Base-by-base conservation (phyloP, 2,329 filamentous ascomycete species). In the Phialophora tarda region DNA sequence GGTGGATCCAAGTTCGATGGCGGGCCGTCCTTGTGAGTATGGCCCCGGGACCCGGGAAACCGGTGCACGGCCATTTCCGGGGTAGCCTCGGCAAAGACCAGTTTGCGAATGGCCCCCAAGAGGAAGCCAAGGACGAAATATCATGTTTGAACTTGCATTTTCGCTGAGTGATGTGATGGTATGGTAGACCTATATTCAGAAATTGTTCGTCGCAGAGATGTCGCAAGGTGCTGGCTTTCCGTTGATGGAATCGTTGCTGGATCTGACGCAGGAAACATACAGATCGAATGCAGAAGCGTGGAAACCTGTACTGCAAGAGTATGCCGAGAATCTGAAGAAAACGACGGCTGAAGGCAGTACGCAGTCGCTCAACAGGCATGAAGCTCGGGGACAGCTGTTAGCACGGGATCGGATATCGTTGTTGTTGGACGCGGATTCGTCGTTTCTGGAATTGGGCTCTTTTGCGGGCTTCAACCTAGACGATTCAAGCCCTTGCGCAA, bases 361-460 rank as follows among this genome's bases (percentile, higher is more conserved):
- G 0, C 68, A 68, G 1, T 77, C 77, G 4, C 58, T 75, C 0
- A 30, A 56, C 14, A 71, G 75, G n/a, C 77, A 77, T 56, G 72
- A 73, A 55, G 60, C 34, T 2, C 70, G 75, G 6, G 75, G 75
- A 1, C 75, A 77, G 59, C 47, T 77, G 21, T 55, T 77, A 23
- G 79, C 78, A 6, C 70, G 79, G 59, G 79, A 81, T 62, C 72
- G 79, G 34, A 73, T 81, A 26, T 71, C 76, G 0, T 70, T 81
- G 11, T 60, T 80, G 0, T 65, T 80, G 12, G 79, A 81, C 60
- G 69, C 74, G 21, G 77, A 77, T 34, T 79, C 78, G 1, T 77
- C 79, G 1, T 80, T 81, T 63, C 71, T 80, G 1, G 79, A 81
- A 44, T 71, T 81, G 3, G 73, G 77, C 5, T 57, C 74, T 0